Percentiles rank a stretch among this genome's conserved stretches.
Conservation (phyloP, 768 basidiomycete species). For the Vararia minispora region DNA sequence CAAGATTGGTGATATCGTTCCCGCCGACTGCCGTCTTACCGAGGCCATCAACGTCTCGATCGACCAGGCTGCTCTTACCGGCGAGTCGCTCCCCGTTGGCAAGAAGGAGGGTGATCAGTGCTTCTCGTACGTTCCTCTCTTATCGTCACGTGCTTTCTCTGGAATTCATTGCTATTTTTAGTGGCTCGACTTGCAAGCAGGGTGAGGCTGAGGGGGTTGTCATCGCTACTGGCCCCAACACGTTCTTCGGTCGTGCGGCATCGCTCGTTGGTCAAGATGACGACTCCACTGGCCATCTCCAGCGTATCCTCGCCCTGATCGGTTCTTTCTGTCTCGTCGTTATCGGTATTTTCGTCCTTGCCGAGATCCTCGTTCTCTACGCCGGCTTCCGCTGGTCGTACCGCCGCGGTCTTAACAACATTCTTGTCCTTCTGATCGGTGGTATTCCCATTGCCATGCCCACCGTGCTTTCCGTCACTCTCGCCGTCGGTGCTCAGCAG, state of each 20-base stretch:
- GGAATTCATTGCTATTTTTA: slow-evolving; percentile 20
- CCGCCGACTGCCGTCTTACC: slow-evolving; percentile 93
- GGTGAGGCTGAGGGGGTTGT: slow-evolving; percentile 99
- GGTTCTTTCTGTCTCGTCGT: slow-evolving; percentile 95
- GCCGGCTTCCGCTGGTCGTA: slow-evolving; percentile 85
- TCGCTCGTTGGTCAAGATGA: slow-evolving; percentile 96
- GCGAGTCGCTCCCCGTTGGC: slow-evolving; percentile 86
- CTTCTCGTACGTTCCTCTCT: slow-evolving; percentile 71
- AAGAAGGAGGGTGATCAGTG: slow-evolving; percentile 96
- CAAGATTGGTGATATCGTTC: slow-evolving; percentile 99
- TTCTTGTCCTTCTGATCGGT: slow-evolving; percentile 97
- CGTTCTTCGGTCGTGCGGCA: slow-evolving; percentile 98
- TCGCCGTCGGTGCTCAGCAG: slow-evolving; percentile 97
- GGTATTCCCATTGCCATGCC: slow-evolving; percentile 99
- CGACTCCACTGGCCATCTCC: slow-evolving; percentile 95
- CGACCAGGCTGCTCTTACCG: slow-evolving; percentile 96
- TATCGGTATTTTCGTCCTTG: slow-evolving; percentile 91
- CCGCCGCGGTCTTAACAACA: slow-evolving; percentile 93
- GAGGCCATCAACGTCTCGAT: slow-evolving; percentile 97
- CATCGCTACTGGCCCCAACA: slow-evolving; percentile 96
- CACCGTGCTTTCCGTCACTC: slow-evolving; percentile 94
- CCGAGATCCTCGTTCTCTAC: slow-evolving; percentile 91
- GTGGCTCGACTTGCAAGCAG: slow-evolving; percentile 97
- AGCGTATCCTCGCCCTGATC: slow-evolving; percentile 96
- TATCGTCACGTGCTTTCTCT: slow-evolving; percentile 5